Evolutionary conservation across 1,284 basidiomycete genomes (phyloP).

Genomic region (Agaricales sp.): DNA sequence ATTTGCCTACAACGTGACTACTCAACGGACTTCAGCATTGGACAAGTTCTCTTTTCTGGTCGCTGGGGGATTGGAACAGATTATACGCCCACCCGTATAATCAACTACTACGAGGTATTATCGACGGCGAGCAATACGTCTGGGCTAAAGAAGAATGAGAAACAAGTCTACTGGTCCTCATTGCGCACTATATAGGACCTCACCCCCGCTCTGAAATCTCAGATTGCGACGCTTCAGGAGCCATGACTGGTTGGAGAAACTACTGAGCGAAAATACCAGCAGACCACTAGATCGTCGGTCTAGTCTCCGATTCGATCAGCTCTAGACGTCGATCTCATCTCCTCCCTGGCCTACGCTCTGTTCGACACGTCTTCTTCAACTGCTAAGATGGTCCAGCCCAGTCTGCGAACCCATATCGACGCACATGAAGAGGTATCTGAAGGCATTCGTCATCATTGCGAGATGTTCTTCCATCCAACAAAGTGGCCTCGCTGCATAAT

Average conservation of each 20-base stretch:
- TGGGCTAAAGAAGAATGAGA: constrained; percentile 57
- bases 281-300: constrained; percentile 47
- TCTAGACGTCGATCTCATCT: constrained; percentile 1
- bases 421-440: constrained; percentile 68
- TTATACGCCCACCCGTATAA: constrained; percentile 61
- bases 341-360: constrained; percentile 40
- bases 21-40: constrained; percentile 36
- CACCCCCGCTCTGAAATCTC: background rate
- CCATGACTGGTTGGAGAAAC: constrained; percentile 54
- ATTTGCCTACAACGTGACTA: constrained; percentile 50
- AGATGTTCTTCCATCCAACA: constrained; percentile 52
- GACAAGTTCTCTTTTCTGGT: constrained; percentile 56
- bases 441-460: constrained; percentile 65
- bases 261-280: constrained; percentile 46
- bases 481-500: constrained; percentile 45
- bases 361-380: constrained; percentile 61
- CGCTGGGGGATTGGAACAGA: constrained; percentile 58
- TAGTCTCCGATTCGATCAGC: background rate
- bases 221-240: constrained; percentile 53
- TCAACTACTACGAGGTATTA: constrained; percentile 58
- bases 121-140: constrained; percentile 58
- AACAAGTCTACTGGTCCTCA: constrained; percentile 27
- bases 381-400: constrained; percentile 53
- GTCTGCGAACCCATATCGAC: constrained; percentile 53
- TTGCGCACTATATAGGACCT: too few relatives aligned